Base-by-base conservation (phyloP, 148 eudicot genomes). In the Polygonum maritimum region DNA sequence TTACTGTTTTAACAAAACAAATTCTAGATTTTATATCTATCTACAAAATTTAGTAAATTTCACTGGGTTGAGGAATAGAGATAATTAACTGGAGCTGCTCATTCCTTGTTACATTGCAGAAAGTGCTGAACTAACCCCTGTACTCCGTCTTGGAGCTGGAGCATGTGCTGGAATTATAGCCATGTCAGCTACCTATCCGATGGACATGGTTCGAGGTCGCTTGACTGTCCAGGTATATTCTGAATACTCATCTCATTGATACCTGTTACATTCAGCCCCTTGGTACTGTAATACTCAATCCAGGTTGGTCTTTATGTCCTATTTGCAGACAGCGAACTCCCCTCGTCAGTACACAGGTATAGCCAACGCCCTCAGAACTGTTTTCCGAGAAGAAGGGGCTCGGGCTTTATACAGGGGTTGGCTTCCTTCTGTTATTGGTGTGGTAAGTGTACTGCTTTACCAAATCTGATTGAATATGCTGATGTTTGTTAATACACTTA, bases 401-500 rank as follows among this genome's bases (percentile, higher is more conserved):
- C 90, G 97, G 19, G 97, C 97, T 47, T 73, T 91, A 74, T 91
- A 93, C 84, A 93, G 85, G 76, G 98, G 98, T 45, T 94, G 98
- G 94, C 94, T 94, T 74, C 98, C 98, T 83, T 94, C 98, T 55
- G 97, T 94, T 48, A 94, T 94, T n/a, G 98, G 97, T 77, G 94
- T 94, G 85, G 98, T 93, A 86, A 88, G 94, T 86, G 52, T 35
- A 76, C 44, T 36, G 0, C 60, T n/a, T 22, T 54, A 18, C 60
- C 6, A 9, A 54, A 54, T 2, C 60, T 54, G 8, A n/a, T 54
- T 19, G 22, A 22, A 54, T 54, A n/a, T 3, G 9, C 5, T 54
- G 60, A 7, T 5, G n/a, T n/a, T 54, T 54, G 60, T 18, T 54
- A 54, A 54, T 8, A 4, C 2, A 12, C 49, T 48, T 48, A 13